Base-by-base conservation (phyloP, 75 land plant species). In the Chamaecyparis obtusa region DNA sequence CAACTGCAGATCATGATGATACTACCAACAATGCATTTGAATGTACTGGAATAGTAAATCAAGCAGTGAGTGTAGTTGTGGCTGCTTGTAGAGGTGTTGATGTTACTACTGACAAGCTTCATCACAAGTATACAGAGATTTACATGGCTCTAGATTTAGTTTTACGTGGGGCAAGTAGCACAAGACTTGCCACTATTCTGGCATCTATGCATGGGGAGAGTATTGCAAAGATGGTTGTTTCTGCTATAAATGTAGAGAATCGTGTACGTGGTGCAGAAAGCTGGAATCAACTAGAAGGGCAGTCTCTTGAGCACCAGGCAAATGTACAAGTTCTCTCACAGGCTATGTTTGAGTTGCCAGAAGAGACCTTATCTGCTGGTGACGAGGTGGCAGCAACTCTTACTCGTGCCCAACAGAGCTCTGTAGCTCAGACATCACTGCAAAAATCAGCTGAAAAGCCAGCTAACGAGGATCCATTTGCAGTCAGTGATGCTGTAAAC, bases 71-170 rank as follows among this genome's bases (percentile, higher is more conserved):
- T 85, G 99, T 98, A 43, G 85, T 98, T 37, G 99, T 98, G 33
- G 92, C 99, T 14, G 99, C 99, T 39, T 98, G 99, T 88, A 96
- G 96, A 41, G 99, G 99, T 49, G 94, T 98, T 36, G 98, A 95
- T 86, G 99, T 98, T 30, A 96, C 97, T 32, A 92, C 99, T 15
- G 99, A 98, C 84, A 98, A 94, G 92, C 92, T 98, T 84, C 64
- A 84, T 51, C 92, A 94, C 72, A 98, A 96, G 91, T 98, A 98
- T 86, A 95, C 99, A 30, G 99, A 98, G 92, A 88, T 96, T 32
- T 98, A 98, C 88, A 96, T 95, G 97, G 98, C 99, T 71, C 83
- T 98, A 39, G 99, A 98, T 86, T 93, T 96, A 60, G 97, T 98
- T 21, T 91, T 98, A 75, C 91, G 93, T 74, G 99, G 99, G 14